phyloP scores from a whole-genome alignment of 495 filamentous ascomycete genomes.

The Lepraria neglecta region DNA sequence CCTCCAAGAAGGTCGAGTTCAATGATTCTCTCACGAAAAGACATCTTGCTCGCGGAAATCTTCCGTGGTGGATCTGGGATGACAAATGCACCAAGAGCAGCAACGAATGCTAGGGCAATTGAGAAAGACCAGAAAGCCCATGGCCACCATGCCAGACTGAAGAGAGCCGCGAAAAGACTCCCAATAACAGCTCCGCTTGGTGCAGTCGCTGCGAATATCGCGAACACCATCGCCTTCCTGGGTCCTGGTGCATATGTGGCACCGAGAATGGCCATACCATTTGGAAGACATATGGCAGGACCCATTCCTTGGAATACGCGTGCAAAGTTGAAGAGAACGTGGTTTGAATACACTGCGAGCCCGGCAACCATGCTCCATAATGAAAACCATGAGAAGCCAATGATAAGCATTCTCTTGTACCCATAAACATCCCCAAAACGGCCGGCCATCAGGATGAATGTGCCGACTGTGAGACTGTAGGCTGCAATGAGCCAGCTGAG shows the following conservation, averaged over 20 bases:
- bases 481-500: constrained; percentile 52
- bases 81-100: constrained; percentile 34
- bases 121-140: constrained; percentile 59
- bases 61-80: constrained; percentile 23
- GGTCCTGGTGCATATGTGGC: constrained; percentile 46
- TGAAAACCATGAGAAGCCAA: constrained; percentile 52
- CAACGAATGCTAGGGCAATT: constrained; percentile 39
- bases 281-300: constrained; percentile 55
- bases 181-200: constrained; percentile 51
- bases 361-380: constrained; percentile 54
- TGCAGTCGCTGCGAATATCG: constrained; percentile 56
- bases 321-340: constrained; percentile 52
- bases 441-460: constrained; percentile 59
- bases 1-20: constrained; percentile 30
- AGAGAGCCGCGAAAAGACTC: constrained; percentile 43
- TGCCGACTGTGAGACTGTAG: constrained; percentile 55
- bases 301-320: constrained; percentile 58
- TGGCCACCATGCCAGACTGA: constrained; percentile 55
- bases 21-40: neutral
- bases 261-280: constrained; percentile 57
- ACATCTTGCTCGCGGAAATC: neutral
- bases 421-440: constrained; percentile 55
- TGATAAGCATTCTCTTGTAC: constrained; percentile 50
- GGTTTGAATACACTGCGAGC: constrained; percentile 41
- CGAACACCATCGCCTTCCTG: constrained; percentile 59